Conservation (phyloP, 495 filamentous ascomycete genomes). For the Penicillium maclennaniae region DNA sequence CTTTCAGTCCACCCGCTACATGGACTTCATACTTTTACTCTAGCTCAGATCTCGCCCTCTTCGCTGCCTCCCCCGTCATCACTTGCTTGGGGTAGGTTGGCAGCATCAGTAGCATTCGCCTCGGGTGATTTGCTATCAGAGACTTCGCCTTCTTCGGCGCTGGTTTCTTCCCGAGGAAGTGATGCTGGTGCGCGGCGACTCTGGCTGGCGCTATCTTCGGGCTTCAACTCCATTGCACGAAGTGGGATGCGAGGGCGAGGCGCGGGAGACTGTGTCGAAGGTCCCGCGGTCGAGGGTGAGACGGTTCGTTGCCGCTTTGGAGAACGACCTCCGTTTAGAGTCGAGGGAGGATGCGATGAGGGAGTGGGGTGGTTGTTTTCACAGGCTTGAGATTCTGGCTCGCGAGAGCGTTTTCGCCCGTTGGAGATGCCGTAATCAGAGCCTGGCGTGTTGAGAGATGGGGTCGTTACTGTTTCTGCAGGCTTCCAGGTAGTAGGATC, state of each 20-base stretch:
- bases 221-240: constrained; percentile 8
- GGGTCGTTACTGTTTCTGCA: constrained; percentile 1
- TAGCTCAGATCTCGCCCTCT: constrained; percentile 40
- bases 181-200: background rate
- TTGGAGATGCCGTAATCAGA: constrained; percentile 20
- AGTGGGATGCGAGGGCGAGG: constrained; percentile 21
- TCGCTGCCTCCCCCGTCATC: constrained; percentile 41
- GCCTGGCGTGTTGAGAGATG: constrained; percentile 17
- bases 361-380: constrained; percentile 7
- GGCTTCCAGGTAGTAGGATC: constrained; percentile 12
- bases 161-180: constrained; percentile 9
- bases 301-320: constrained; percentile 42
- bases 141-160: constrained; percentile 24
- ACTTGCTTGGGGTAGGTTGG: constrained; percentile 1
- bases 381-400: constrained; percentile 31
- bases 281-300: constrained; percentile 14
- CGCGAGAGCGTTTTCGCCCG: constrained; percentile 43
- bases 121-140: constrained; percentile 7
- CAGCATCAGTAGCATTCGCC: background rate
- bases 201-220: background rate
- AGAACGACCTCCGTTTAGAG: constrained; percentile 31
- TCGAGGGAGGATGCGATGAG: constrained; percentile 6
- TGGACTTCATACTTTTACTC: background rate
- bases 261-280: constrained; percentile 1
- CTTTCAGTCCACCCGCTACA: background rate